These are phyloP conservation scores for Kwoniella shivajii DNA, from an alignment of 1,284 basidiomycete genomes.

Conservation along the genomic window DNA sequence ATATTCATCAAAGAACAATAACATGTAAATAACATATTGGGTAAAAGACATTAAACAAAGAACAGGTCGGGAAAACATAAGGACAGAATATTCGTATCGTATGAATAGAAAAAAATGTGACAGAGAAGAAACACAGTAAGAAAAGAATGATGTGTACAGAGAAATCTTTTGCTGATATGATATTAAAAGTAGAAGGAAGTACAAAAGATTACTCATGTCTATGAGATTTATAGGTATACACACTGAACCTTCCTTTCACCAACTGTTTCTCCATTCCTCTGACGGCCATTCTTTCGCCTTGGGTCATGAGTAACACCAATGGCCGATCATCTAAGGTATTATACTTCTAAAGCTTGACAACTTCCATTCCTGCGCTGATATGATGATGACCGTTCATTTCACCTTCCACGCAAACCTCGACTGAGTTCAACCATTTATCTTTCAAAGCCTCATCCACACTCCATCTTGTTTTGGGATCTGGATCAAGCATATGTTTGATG, in stretches of 20 bases:
- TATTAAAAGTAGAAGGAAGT: no score
- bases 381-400: slow-evolving; percentile 45
- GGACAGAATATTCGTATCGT: neutral
- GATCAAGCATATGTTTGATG: slow-evolving; percentile 93
- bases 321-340: neutral
- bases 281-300: no score
- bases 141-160: neutral
- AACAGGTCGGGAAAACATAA: neutral
- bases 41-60: no score
- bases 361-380: slow-evolving; percentile 42
- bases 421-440: slow-evolving; percentile 77
- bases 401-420: slow-evolving; percentile 61
- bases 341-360: slow-evolving; percentile 33
- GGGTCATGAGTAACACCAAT: no score
- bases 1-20: no score
- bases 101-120: neutral
- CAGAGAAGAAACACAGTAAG: neutral
- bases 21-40: no score
- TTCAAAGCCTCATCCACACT: slow-evolving; percentile 81
- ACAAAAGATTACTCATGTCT: neutral
- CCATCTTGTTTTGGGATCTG: slow-evolving; percentile 78
- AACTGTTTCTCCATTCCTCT: no score
- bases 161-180: no score
- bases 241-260: neutral
- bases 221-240: neutral